phyloP scores from a whole-genome alignment of 169 alveolate species.

The Plasmodium sp. region DNA sequence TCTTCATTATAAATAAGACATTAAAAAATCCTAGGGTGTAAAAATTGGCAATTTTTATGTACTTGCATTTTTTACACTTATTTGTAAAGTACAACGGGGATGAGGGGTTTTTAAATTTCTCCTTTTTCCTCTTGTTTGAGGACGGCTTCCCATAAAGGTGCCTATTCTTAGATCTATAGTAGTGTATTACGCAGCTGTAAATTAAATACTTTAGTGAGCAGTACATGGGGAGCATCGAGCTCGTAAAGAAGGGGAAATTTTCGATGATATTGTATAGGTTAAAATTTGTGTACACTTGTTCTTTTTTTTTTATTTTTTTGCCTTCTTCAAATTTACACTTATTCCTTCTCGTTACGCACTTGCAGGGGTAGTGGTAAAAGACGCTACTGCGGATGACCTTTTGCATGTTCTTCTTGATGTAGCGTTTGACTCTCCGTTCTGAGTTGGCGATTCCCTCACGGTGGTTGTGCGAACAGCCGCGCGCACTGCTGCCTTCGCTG shows the following conservation, averaged over 20 bases:
- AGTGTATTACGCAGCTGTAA: slow-evolving; percentile 38
- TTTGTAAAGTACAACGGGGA: slow-evolving; percentile 58
- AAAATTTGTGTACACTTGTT: slow-evolving; percentile 12
- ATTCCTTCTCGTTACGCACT: slow-evolving; percentile 16
- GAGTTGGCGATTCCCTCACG: neutral
- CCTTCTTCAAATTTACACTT: neutral
- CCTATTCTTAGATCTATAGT: slow-evolving; percentile 48
- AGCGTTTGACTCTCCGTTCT: slow-evolving; percentile 1
- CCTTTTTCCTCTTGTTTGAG: slow-evolving; percentile 1
- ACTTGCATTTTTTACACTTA: slow-evolving; percentile 59
- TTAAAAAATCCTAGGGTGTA: slow-evolving; percentile 18
- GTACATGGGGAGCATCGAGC: slow-evolving; percentile 63
- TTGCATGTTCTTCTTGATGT: slow-evolving; percentile 42
- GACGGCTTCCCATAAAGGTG: slow-evolving; percentile 24
- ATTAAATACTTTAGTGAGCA: slow-evolving; percentile 46
- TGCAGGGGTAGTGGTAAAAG: slow-evolving; percentile 55
- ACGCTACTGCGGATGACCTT: slow-evolving; percentile 28
- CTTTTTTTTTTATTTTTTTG: neutral
- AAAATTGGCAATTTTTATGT: slow-evolving; percentile 52
- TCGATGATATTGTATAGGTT: slow-evolving; percentile 55
- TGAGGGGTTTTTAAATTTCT: slow-evolving; percentile 8
- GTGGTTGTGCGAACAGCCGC: neutral
- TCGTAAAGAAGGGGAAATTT: slow-evolving; percentile 32
- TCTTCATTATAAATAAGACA: slow-evolving; percentile 50
- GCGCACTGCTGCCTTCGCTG: neutral